Conservation (phyloP, 805 yeast species). For the Ogataea ganodermae region DNA sequence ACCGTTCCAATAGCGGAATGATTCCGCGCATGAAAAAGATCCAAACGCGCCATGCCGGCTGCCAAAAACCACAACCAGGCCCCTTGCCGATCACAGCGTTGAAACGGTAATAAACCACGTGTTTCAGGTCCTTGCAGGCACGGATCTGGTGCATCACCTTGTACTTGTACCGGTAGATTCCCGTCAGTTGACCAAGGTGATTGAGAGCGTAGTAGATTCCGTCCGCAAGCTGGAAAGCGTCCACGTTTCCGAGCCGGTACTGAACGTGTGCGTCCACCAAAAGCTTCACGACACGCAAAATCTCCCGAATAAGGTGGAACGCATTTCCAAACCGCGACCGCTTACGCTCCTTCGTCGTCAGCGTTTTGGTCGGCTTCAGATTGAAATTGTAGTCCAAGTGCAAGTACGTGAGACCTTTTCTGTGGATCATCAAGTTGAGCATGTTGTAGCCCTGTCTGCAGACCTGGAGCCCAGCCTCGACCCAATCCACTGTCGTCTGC, state of each 20-base stretch:
- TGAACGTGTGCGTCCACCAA: slow-evolving; percentile 94
- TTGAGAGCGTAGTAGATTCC: slow-evolving; percentile 88
- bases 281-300: slow-evolving; percentile 78
- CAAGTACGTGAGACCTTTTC: slow-evolving; percentile 85
- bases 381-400: slow-evolving; percentile 96
- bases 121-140: slow-evolving; percentile 93
- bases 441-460: slow-evolving; percentile 93
- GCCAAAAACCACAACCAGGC: slow-evolving; percentile 99
- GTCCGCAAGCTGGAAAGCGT: slow-evolving; percentile 93
- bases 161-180: slow-evolving; percentile 94
- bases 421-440: slow-evolving; percentile 85
- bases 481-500: slow-evolving; percentile 94
- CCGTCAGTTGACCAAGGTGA: slow-evolving; percentile 94
- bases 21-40: slow-evolving; percentile 86
- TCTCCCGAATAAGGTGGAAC: slow-evolving; percentile 89
- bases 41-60: slow-evolving; percentile 99
- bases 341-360: slow-evolving; percentile 95
- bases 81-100: slow-evolving; percentile 91
- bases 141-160: slow-evolving; percentile 98
- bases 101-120: slow-evolving; percentile 82
- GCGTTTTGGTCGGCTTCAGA: slow-evolving; percentile 91
- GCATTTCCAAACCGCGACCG: slow-evolving; percentile 96
- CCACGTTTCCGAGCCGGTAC: slow-evolving; percentile 84
- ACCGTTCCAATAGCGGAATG: slow-evolving; percentile 87
- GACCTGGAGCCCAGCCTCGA: slow-evolving; percentile 94